Conservation (phyloP, 2,329 filamentous ascomycete species). For the Nemania sp. region DNA sequence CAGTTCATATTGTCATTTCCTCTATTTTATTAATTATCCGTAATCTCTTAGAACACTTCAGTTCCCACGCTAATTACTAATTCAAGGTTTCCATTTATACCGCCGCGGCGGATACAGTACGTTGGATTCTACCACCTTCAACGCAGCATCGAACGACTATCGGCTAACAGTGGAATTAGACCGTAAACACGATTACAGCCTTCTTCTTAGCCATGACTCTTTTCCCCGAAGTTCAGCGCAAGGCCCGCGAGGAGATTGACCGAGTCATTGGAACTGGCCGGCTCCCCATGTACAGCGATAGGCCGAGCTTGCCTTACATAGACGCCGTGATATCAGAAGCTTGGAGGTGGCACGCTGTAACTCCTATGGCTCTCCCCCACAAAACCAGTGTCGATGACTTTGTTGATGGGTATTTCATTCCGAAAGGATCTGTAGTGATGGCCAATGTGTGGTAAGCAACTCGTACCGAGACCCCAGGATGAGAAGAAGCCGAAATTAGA, state of each 20-base stretch:
- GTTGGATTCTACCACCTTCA: background rate
- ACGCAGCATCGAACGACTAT: background rate
- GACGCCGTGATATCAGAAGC: conserved; percentile 34
- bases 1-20: background rate
- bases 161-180: conserved; percentile 36
- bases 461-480: background rate
- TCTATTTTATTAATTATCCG: too few relatives aligned
- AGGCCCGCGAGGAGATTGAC: conserved; percentile 41
- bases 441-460: conserved; percentile 25
- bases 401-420: conserved; percentile 26
- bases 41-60: too few relatives aligned
- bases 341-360: conserved; percentile 34
- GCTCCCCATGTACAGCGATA: conserved; percentile 33
- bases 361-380: conserved; percentile 32
- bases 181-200: conserved; percentile 42
- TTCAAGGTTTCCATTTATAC: conserved; percentile 26
- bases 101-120: conserved; percentile 34
- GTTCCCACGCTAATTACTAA: too few relatives aligned
- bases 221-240: conserved; percentile 49
- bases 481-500: background rate
- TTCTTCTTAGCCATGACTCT: conserved; percentile 55
- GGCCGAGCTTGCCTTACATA: conserved; percentile 33
- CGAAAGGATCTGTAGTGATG: conserved; percentile 22
- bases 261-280: conserved; percentile 36
- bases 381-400: conserved; percentile 15